A percentile compares a stretch with the other conserved stretches of the same genome.
phyloP scores from a whole-genome alignment of 768 basidiomycete species.

The Calocybe indica region DNA sequence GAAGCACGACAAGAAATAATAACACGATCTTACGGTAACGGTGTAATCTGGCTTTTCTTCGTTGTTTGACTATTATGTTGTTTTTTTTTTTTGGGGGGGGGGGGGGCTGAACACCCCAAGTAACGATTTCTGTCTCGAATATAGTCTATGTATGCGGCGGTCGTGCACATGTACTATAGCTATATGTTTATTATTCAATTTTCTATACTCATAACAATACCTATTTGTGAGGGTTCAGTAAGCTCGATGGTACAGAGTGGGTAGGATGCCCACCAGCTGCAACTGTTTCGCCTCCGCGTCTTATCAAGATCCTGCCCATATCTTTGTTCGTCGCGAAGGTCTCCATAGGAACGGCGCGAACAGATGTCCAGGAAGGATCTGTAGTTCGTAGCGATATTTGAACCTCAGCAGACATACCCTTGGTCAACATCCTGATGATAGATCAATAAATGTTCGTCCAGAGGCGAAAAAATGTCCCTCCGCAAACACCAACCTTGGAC shows the following conservation, averaged over 20 bases:
- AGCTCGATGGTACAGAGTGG: neutral
- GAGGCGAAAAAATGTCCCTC: no score
- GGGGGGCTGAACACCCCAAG: no score
- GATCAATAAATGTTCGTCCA: neutral
- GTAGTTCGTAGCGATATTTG: conserved; percentile 68
- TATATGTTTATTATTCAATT: no score
- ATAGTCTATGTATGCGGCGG: no score
- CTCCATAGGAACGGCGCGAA: conserved; percentile 77
- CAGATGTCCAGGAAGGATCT: conserved; percentile 37
- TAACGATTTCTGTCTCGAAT: no score
- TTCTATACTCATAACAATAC: no score
- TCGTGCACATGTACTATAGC: no score
- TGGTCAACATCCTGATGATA: conserved; percentile 69
- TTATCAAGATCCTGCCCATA: conserved; percentile 88
- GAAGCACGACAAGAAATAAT: conserved; percentile 30
- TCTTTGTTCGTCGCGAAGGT: conserved; percentile 86
- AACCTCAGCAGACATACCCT: conserved; percentile 79
- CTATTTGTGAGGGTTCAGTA: no score
- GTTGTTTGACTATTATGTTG: no score
- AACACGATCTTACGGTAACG: no score
- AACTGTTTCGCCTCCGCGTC: conserved; percentile 90
- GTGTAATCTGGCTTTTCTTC: no score
- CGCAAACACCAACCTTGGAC: conserved; percentile 60
- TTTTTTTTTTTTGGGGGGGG: no score
- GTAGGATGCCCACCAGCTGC: conserved; percentile 61